Evolutionary conservation across 106 monocot genomes (phyloP), one percentile per base, ranked within the genome.

Genomic region (Dendrobium catenatum): DNA sequence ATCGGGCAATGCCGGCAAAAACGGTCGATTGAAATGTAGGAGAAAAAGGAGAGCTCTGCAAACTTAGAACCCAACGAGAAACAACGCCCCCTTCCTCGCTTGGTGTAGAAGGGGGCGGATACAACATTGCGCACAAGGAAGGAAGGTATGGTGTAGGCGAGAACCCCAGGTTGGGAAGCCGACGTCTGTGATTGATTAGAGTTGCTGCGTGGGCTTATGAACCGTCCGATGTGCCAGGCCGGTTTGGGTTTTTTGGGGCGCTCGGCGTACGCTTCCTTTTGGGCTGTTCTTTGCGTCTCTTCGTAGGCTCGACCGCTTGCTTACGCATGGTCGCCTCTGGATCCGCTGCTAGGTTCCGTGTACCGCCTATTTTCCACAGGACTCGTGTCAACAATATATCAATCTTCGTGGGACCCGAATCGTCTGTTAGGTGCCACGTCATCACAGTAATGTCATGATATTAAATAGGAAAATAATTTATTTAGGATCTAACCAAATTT

Each of bases 261-360:
- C 72, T 74, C 20, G 41, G 74, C 74, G 74, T 74, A 74, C 74
- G 74, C 74, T 74, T 74, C 74, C 43, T 22, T 44, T 74, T 74
- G 41, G 43, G 42, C 74, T 74, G 43, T 74, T 74, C 74, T 74
- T 74, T 74, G 74, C 74, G 74, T 74, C 74, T 74, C 72, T 72
- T 72, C 72, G 72, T 72, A 72, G 72, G 40, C 40, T 72, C 72
- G 72, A 37, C 72, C 40, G 40, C 72, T 40, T 29, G 72, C 72
- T 37, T 72, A 72, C 72, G 72, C 17, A 13, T 33, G 72, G 37
- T 72, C 10, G 72, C 13, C 72, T 27, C 16, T 72, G 37, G 40
- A 72, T 72, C 72, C 72, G 33, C 72, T 72, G 72, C 72, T 72
- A 6, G 29, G 72, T 27, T 37, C 72, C 16, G n/a, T 27, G 13